phyloP scores from a whole-genome alignment of 2,329 filamentous ascomycete genomes.

The Thelonectria blattea region DNA sequence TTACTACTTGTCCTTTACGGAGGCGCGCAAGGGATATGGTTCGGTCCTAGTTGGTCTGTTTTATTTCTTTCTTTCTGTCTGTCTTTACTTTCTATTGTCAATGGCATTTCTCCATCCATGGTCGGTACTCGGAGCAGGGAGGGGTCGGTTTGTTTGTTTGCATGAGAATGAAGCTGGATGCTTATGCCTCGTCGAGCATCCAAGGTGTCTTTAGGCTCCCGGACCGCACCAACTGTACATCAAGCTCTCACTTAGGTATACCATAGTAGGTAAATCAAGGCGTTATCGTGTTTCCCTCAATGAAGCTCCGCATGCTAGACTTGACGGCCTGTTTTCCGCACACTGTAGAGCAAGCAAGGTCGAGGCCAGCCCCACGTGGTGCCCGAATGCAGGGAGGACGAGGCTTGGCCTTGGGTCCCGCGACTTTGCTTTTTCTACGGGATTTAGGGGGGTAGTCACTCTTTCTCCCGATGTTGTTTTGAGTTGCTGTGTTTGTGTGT shows the following conservation, averaged over 20 bases:
- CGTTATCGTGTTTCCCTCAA: background rate
- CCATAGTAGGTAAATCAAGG: slow-evolving; percentile 28
- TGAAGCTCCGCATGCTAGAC: background rate
- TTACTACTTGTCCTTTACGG: slow-evolving; percentile 33
- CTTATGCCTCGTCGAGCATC: slow-evolving; percentile 3
- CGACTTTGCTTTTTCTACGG: slow-evolving; percentile 16
- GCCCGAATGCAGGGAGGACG: background rate
- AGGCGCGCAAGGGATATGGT: slow-evolving; percentile 33
- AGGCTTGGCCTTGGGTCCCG: background rate
- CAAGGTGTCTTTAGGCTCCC: slow-evolving; percentile 15
- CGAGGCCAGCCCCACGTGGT: background rate
- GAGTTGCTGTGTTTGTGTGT: background rate
- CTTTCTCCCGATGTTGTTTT: background rate
- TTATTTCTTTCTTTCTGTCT: slow-evolving; percentile 13
- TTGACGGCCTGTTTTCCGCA: slow-evolving; percentile 16
- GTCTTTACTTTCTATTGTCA: slow-evolving; percentile 19
- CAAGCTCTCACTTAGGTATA: slow-evolving; percentile 15
- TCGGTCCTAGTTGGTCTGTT: slow-evolving; percentile 15
- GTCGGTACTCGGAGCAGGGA: slow-evolving; percentile 14
- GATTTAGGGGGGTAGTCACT: background rate
- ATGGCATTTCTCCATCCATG: slow-evolving; percentile 19
- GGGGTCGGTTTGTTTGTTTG: background rate
- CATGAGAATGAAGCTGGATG: background rate
- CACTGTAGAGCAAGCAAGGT: slow-evolving; percentile 32
- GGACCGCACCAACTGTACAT: slow-evolving; percentile 27